Conservation (phyloP, 2,329 filamentous ascomycete species). For the Cladosporium sphaerospermum region DNA sequence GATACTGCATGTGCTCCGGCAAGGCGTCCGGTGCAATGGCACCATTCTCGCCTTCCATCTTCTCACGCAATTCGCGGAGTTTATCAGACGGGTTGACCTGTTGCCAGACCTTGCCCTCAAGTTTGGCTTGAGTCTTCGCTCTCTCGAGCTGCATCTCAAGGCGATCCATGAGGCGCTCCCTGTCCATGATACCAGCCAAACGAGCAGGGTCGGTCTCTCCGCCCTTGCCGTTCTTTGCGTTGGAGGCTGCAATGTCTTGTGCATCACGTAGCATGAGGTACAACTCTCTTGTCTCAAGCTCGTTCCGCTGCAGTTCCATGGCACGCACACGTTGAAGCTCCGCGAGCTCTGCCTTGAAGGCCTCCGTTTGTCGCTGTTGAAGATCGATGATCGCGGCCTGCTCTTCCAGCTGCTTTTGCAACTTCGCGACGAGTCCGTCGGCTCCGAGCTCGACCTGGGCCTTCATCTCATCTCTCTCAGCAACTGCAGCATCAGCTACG, state of each 20-base stretch:
- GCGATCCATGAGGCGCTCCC: constrained; percentile 85
- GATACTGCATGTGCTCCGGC: constrained; percentile 59
- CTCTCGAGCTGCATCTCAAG: constrained; percentile 92
- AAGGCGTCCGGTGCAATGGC: constrained; percentile 38
- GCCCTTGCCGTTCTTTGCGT: constrained; percentile 58
- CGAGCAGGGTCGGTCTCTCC: constrained; percentile 62
- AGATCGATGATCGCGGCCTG: constrained; percentile 86
- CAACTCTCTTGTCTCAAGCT: constrained; percentile 89
- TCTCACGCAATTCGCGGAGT: constrained; percentile 81
- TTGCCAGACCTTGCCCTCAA: constrained; percentile 90
- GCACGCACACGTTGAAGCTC: constrained; percentile 78
- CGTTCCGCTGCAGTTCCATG: constrained; percentile 88
- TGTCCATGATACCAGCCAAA: constrained; percentile 88
- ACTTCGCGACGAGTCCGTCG: constrained; percentile 84
- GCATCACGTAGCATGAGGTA: constrained; percentile 98
- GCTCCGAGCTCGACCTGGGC: constrained; percentile 84
- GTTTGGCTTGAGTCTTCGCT: constrained; percentile 95
- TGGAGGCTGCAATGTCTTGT: constrained; percentile 88
- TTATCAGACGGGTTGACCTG: constrained; percentile 80
- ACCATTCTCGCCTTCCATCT: constrained; percentile 68
- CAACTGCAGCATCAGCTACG: constrained; percentile 90
- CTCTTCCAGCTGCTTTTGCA: constrained; percentile 91
- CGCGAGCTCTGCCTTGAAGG: constrained; percentile 81
- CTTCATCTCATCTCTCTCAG: constrained; percentile 91
- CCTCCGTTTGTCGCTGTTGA: constrained; percentile 77